Conservation (phyloP, 2,329 filamentous ascomycete species). For the Trichoderma arundinaceum region DNA sequence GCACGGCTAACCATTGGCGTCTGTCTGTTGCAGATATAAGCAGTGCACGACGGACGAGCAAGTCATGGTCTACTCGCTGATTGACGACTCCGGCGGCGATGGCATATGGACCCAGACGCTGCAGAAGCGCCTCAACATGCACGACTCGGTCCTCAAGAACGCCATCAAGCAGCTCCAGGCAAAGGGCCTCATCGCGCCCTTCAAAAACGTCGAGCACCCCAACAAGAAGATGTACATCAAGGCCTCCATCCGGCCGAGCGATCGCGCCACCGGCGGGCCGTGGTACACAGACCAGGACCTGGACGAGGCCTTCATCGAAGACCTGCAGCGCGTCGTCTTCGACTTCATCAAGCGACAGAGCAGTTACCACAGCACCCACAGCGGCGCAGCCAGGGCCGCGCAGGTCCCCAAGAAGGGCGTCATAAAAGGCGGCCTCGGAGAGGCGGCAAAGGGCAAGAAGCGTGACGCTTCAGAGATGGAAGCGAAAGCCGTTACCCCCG, state of each 20-base stretch:
- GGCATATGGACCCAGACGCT: constrained; percentile 93
- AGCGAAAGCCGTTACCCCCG: not conserved
- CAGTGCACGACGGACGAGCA: constrained; percentile 72
- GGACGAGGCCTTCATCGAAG: constrained; percentile 85
- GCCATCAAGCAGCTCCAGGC: constrained; percentile 82
- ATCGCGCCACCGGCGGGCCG: constrained; percentile 88
- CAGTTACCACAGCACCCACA: constrained; percentile 63
- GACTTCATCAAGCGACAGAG: constrained; percentile 74
- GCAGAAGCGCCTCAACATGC: constrained; percentile 78
- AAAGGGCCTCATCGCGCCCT: constrained; percentile 82
- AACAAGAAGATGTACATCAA: constrained; percentile 97
- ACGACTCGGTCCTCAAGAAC: constrained; percentile 81
- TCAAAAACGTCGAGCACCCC: constrained; percentile 90
- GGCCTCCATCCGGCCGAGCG: constrained; percentile 79
- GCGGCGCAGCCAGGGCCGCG: constrained; percentile 42
- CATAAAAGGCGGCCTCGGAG: constrained; percentile 54
- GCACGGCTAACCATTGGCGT: not conserved
- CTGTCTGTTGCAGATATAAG: constrained; percentile 55
- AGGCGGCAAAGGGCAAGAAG: constrained; percentile 54
- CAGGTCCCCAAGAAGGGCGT: constrained; percentile 62
- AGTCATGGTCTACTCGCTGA: constrained; percentile 83
- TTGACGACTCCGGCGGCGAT: constrained; percentile 82
- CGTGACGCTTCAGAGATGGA: constrained; percentile 52
- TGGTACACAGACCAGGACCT: constrained; percentile 94
- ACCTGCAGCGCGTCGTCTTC: constrained; percentile 74